phyloP scores from a whole-genome alignment of 192 early-diverging fungal genomes.

The Lobosporangium transversale region DNA sequence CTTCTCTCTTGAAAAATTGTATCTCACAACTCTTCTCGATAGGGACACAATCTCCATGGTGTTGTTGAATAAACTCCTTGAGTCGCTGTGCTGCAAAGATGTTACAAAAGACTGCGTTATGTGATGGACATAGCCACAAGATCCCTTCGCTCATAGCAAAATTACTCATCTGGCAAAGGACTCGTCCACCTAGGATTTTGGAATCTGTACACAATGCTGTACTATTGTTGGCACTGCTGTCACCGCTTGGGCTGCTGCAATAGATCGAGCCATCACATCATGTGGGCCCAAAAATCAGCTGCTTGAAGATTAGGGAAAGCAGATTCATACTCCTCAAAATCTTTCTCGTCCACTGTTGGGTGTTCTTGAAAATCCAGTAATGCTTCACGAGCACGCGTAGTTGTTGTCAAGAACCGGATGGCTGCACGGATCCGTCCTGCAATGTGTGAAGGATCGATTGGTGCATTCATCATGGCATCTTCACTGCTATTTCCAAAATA shows the following conservation, averaged over 20 bases:
- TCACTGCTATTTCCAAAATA: too few relatives aligned
- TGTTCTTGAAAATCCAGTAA: constrained; percentile 3
- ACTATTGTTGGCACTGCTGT: background rate
- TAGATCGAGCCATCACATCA: too few relatives aligned
- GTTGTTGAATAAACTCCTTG: constrained; percentile 9
- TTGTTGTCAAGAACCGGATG: constrained; percentile 24
- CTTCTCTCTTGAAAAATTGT: constrained; percentile 4
- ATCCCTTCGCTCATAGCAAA: background rate
- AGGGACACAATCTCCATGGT: constrained; percentile 14
- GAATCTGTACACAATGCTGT: background rate
- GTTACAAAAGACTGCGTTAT: constrained; percentile 18
- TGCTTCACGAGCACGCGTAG: background rate
- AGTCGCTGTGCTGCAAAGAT: background rate
- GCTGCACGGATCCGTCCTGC: constrained; percentile 4
- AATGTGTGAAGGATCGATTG: background rate
- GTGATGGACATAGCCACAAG: constrained; percentile 22
- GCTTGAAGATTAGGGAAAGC: background rate
- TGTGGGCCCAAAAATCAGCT: constrained; percentile 6
- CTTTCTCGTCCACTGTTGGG: background rate
- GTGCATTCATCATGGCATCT: background rate
- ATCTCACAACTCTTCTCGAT: constrained; percentile 22
- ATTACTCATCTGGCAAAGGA: background rate
- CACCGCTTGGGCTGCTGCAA: background rate
- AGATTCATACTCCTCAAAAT: background rate
- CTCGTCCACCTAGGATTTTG: background rate